phyloP scores from a whole-genome alignment of 805 yeast species.

The Martiniozyma abietophila region DNA sequence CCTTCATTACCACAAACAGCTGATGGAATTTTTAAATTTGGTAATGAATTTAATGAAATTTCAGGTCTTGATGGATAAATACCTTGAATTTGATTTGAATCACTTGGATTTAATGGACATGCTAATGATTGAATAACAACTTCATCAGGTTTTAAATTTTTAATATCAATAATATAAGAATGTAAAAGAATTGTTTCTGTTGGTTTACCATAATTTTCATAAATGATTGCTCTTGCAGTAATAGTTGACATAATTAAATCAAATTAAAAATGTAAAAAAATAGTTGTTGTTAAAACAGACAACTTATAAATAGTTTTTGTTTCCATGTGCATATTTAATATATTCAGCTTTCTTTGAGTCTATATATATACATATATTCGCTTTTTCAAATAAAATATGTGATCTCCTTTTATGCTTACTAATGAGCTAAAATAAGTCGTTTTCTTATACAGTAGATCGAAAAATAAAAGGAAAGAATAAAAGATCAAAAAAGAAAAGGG shows the following conservation, averaged over 20 bases:
- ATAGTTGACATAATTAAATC: constrained; percentile 18
- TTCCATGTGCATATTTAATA: no score
- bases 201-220: constrained; percentile 62
- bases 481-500: no score
- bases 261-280: no score
- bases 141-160: constrained; percentile 28
- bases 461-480: no score
- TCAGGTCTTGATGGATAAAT: constrained; percentile 75
- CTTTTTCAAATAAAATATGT: no score
- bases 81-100: constrained; percentile 77
- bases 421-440: no score
- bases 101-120: constrained; percentile 86
- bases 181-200: constrained; percentile 44
- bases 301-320: no score
- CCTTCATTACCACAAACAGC: constrained; percentile 96
- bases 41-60: constrained; percentile 38
- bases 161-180: constrained; percentile 35
- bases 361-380: no score
- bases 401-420: no score
- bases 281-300: no score
- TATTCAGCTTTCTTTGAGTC: no score
- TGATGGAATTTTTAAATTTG: constrained; percentile 47
- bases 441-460: no score
- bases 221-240: constrained; percentile 53
- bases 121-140: constrained; percentile 65